These are phyloP conservation scores for Candida vaughaniae DNA, from an alignment of 805 yeast genomes.

Conservation along the genomic window DNA sequence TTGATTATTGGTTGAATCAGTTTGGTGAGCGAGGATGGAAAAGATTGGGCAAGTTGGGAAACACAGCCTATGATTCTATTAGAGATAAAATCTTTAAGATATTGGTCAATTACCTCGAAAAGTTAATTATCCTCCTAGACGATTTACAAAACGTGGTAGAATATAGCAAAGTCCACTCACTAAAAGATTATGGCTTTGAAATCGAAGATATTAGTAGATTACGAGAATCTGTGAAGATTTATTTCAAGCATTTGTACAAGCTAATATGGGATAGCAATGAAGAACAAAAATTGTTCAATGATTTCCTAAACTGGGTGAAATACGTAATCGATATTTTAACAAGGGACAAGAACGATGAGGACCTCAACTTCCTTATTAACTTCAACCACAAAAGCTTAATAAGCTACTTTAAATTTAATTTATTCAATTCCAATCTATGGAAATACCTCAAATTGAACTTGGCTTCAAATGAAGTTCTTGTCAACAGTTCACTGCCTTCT, in stretches of 20 bases:
- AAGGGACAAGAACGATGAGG: slow-evolving; percentile 31
- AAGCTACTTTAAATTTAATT: slow-evolving; percentile 21
- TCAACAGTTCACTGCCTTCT: not conserved
- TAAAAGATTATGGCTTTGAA: slow-evolving; percentile 9
- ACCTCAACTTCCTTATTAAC: slow-evolving; percentile 16
- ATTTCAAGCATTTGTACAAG: slow-evolving; percentile 34
- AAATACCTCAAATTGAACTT: slow-evolving; percentile 16
- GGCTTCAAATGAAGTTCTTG: slow-evolving; percentile 2
- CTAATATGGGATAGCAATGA: slow-evolving; percentile 44
- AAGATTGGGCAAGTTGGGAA: slow-evolving; percentile 53
- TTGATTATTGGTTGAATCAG: slow-evolving; percentile 62
- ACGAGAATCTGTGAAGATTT: slow-evolving; percentile 16
- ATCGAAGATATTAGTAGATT: slow-evolving; percentile 4
- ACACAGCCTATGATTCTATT: slow-evolving; percentile 48
- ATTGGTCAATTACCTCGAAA: slow-evolving; percentile 55
- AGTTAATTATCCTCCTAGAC: slow-evolving; percentile 47
- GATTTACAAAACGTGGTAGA: slow-evolving; percentile 39
- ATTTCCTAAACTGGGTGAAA: slow-evolving; percentile 46
- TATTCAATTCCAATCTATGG: slow-evolving; percentile 20
- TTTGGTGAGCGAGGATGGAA: slow-evolving; percentile 66
- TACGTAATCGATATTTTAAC: slow-evolving; percentile 34
- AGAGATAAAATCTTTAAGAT: slow-evolving; percentile 48
- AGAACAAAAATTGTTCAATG: slow-evolving; percentile 46
- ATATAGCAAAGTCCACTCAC: slow-evolving; percentile 26
- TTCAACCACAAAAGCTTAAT: slow-evolving; percentile 22